These are phyloP conservation scores for Saitozyma podzolica DNA, from an alignment of 768 basidiomycete genomes.

Conservation along the genomic window DNA sequence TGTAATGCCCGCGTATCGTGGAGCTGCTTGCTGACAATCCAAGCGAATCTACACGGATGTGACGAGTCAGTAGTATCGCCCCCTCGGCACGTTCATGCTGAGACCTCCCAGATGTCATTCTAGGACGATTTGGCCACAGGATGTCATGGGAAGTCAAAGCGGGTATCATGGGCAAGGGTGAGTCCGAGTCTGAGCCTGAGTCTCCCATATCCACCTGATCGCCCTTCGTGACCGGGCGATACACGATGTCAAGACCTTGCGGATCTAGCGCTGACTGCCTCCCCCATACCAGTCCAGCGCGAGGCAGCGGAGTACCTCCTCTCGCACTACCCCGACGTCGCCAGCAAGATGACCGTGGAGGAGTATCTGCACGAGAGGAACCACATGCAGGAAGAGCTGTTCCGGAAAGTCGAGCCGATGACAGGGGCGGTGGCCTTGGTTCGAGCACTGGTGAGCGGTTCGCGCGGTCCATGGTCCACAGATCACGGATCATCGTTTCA, in stretches of 20 bases:
- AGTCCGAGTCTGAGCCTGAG: neutral
- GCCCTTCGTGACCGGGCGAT: too few relatives aligned
- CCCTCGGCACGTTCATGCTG: neutral
- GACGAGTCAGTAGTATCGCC: slow-evolving; percentile 33
- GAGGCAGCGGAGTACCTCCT: slow-evolving; percentile 39
- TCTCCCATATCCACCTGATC: neutral
- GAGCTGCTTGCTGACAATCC: slow-evolving; percentile 1
- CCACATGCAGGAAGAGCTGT: slow-evolving; percentile 39
- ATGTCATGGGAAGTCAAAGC: slow-evolving; percentile 51
- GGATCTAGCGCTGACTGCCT: neutral
- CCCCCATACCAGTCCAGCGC: slow-evolving; percentile 13
- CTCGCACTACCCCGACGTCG: slow-evolving; percentile 37
- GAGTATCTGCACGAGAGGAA: slow-evolving; percentile 42
- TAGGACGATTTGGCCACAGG: slow-evolving; percentile 40
- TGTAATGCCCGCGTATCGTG: neutral
- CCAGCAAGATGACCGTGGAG: slow-evolving; percentile 40
- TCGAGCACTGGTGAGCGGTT: slow-evolving; percentile 37
- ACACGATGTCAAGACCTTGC: too few relatives aligned
- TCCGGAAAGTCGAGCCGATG: slow-evolving; percentile 45
- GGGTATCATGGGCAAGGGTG: slow-evolving; percentile 49
- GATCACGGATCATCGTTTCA: neutral
- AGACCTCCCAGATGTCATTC: slow-evolving; percentile 39
- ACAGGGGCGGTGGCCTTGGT: slow-evolving; percentile 45
- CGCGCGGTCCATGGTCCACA: neutral
- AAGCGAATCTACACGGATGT: slow-evolving; percentile 50